Evolutionary conservation across 371 early-diverging fungal species (phyloP), one percentile per base, ranked within the genome.

Genomic region (Mortierella sp.): DNA sequence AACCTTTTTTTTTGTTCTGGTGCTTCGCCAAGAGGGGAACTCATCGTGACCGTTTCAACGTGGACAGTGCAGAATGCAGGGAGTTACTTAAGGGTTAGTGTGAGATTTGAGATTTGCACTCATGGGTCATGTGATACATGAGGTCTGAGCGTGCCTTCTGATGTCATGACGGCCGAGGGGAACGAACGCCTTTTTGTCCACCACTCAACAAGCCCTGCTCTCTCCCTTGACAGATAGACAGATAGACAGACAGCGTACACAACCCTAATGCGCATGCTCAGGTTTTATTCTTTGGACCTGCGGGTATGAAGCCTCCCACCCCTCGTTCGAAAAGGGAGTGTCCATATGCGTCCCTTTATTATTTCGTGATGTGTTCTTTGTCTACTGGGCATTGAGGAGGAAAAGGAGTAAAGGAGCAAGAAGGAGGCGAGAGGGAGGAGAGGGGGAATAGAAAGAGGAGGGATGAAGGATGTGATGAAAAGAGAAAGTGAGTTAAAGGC

Each of bases 11-110:
- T n/a, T n/a, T n/a, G n/a, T n/a, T n/a, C n/a, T n/a, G n/a, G n/a
- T 58, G 61, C 61, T 58, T 58, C 61, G 61, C 61, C 61, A 58
- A 58, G 61, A 48, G 22, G 31, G 16, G 31, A 13, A 19, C 31
- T 4, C n/a, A 48, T n/a, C 34, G 61, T 58, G 61, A 58, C 61
- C 37, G 61, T 34, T 37, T 58, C 37, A 34, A 58, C 61, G 61
- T 58, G 61, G 61, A 58, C 55, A 55, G 11, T 11, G 10, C 29
- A 14, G 31, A 31, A 14, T 14, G 29, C 8, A 29, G 58, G 31
- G 61, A 5, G 31, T 6, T 22, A 22, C 22, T 58, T 34, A 58
- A 58, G 61, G 61, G 61, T 31, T n/a, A n/a, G n/a, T n/a, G n/a
- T n/a, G n/a, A n/a, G n/a, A n/a, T n/a, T n/a, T n/a, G n/a, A 34